These are phyloP conservation scores for Beauveria bassiana DNA, from an alignment of 2,329 filamentous ascomycete species.

Conservation along the genomic window DNA sequence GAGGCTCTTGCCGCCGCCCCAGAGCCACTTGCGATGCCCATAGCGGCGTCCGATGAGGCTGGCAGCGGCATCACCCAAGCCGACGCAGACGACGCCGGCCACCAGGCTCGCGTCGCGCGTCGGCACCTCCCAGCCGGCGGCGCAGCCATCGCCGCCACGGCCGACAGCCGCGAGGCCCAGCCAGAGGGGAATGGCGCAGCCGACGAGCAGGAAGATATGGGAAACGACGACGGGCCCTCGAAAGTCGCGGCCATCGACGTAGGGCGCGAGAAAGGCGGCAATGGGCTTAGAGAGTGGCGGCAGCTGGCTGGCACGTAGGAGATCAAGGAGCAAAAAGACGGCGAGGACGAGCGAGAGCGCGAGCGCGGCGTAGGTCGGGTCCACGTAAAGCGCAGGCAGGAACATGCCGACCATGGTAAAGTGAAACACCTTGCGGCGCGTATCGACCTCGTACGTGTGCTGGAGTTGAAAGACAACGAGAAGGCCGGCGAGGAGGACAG, in stretches of 20 bases:
- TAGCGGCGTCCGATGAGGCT: conserved; percentile 82
- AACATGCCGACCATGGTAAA: conserved; percentile 98
- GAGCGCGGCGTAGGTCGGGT: conserved; percentile 75
- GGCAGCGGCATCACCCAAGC: conserved; percentile 88
- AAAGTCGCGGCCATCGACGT: conserved; percentile 89
- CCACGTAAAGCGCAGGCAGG: conserved; percentile 75
- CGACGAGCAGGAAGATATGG: conserved; percentile 91
- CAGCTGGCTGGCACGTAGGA: conserved; percentile 83
- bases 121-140: conserved; percentile 67
- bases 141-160: conserved; percentile 46
- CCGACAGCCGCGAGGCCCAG: conserved; percentile 66
- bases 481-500: conserved; percentile 63
- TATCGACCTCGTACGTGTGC: conserved; percentile 82
- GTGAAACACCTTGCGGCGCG: conserved; percentile 92
- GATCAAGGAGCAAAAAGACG: conserved; percentile 80
- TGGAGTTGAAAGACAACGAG: conserved; percentile 67
- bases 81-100: conserved; percentile 86
- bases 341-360: conserved; percentile 73
- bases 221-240: conserved; percentile 91
- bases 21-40: conserved; percentile 85
- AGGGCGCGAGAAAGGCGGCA: conserved; percentile 80
- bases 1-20: conserved; percentile 92
- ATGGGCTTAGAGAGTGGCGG: conserved; percentile 83
- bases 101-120: conserved; percentile 81
- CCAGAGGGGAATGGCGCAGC: conserved; percentile 93